phyloP scores from a whole-genome alignment of 352 stramenopile genomes.

The Phytophthora sp. region DNA sequence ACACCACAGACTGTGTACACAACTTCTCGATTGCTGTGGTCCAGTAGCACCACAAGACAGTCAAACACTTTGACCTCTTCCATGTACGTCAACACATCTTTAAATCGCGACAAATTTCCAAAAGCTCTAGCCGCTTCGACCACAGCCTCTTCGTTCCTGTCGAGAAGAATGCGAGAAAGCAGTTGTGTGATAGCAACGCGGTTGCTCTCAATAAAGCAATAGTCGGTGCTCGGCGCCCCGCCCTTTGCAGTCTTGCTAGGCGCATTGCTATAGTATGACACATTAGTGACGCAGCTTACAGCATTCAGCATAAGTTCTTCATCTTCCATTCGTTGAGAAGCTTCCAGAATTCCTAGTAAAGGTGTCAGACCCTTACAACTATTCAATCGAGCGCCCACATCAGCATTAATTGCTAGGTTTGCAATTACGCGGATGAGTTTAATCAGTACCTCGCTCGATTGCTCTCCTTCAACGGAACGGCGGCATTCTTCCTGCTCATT shows the following conservation, averaged over 20 bases:
- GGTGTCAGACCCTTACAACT: conserved; percentile 30
- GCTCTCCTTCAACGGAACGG: conserved; percentile 7
- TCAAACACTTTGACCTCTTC: conserved; percentile 63
- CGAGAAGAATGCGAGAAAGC: conserved; percentile 58
- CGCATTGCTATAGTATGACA: conserved; percentile 74
- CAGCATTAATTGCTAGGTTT: conserved; percentile 83
- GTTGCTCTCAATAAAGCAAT: conserved; percentile 53
- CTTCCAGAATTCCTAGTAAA: conserved; percentile 54
- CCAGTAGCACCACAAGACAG: conserved; percentile 75
- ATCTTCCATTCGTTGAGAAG: conserved; percentile 34
- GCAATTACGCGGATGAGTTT: conserved; percentile 84
- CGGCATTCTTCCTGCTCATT: conserved; percentile 15
- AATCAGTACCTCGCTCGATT: conserved; percentile 71
- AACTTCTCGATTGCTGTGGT: conserved; percentile 81
- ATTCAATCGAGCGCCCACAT: conserved; percentile 60
- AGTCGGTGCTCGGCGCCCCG: not conserved
- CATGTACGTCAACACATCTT: conserved; percentile 67
- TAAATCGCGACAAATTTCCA: conserved; percentile 84
- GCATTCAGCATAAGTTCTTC: conserved; percentile 91
- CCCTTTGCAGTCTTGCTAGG: not conserved
- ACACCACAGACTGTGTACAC: conserved; percentile 82
- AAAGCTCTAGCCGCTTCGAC: conserved; percentile 85
- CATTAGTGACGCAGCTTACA: conserved; percentile 87
- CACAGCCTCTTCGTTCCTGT: conserved; percentile 84
- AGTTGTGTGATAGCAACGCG: conserved; percentile 45